Evolutionary conservation across 140 eudicot species (phyloP).

Genomic region (Bidens hawaiensis): DNA sequence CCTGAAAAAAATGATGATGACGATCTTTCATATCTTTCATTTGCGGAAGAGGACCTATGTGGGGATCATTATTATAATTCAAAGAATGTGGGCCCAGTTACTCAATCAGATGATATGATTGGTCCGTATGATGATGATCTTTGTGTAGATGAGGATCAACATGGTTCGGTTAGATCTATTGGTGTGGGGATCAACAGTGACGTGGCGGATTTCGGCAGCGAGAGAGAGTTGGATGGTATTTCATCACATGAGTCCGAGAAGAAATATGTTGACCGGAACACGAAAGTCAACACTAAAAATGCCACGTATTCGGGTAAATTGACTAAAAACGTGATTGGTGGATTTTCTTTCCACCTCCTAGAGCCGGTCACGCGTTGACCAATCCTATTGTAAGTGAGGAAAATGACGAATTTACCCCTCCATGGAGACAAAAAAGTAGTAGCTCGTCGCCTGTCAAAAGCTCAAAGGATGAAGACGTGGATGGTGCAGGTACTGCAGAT

Average conservation of each 20-base stretch:
- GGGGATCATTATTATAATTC: slow-evolving; percentile 72
- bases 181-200: too few relatives aligned
- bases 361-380: too few relatives aligned
- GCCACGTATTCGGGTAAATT: slow-evolving; percentile 29
- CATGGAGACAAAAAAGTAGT: slow-evolving; percentile 72
- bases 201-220: slow-evolving; percentile 90
- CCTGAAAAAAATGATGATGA: slow-evolving; percentile 74
- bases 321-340: slow-evolving; percentile 39
- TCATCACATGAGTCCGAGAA: slow-evolving; percentile 36
- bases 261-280: slow-evolving; percentile 33
- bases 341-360: neutral
- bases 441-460: slow-evolving; percentile 69
- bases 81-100: slow-evolving; percentile 39
- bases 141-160: too few relatives aligned
- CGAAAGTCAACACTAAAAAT: slow-evolving; percentile 40
- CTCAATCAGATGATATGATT: too few relatives aligned
- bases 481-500: slow-evolving; percentile 47
- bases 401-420: slow-evolving; percentile 51
- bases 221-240: slow-evolving; percentile 61
- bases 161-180: too few relatives aligned
- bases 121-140: too few relatives aligned
- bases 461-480: slow-evolving; percentile 58
- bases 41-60: slow-evolving; percentile 83
- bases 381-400: slow-evolving; percentile 27
- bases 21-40: slow-evolving; percentile 84